Base-by-base conservation (phyloP, 768 basidiomycete genomes). In the Podaxis sp. region DNA sequence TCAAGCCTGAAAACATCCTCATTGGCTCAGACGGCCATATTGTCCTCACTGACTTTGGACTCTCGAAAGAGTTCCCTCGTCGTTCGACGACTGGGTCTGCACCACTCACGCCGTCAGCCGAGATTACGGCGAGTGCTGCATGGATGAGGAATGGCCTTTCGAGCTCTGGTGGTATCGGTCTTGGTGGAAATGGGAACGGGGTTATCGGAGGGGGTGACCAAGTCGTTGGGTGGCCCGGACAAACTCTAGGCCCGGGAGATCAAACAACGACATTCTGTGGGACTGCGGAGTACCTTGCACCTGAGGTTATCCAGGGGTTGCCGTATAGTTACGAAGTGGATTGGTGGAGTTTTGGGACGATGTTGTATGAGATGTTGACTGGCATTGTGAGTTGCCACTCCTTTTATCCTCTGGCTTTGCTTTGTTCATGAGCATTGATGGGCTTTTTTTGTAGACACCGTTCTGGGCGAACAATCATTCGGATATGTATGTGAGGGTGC, bases 281-380 rank as follows among this genome's bases (percentile, higher is more conserved):
- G 10, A 96, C 95, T n/a, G 95, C 95, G 2, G 95, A 96, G 75
- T 97, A 97, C 68, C 84, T 97, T 6, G 95, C 97, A 12, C 97
- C 97, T 0, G 96, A 99, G 76, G 95, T 99, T 50, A 94, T 99
- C 67, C 91, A 94, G 69, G 93, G 95, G 1, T 74, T 91, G 68
- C 84, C 88, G 20, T 96, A 99, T 72, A 89, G 89, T 66, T 99
- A 95, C 70, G 93, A 95, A 67, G 94, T 96, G 22, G 96, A 99
- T 73, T 96, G 95, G 93, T 99, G 95, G 96, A 93, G 90, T 66
- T 91, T 96, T 69, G 96, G 96, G 38, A 98, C 96, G 65, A 96
- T 99, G 91, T 77, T 99, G 64, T 95, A 93, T 73, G 96, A 99
- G 79, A 96, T 97, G 91, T 78, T 99, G 76, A 92, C 93, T 41